Percentiles rank a stretch among this genome's conserved stretches.
Conservation (phyloP, 257 asterid genomes). For the Nicotiana tomentosiformis region DNA sequence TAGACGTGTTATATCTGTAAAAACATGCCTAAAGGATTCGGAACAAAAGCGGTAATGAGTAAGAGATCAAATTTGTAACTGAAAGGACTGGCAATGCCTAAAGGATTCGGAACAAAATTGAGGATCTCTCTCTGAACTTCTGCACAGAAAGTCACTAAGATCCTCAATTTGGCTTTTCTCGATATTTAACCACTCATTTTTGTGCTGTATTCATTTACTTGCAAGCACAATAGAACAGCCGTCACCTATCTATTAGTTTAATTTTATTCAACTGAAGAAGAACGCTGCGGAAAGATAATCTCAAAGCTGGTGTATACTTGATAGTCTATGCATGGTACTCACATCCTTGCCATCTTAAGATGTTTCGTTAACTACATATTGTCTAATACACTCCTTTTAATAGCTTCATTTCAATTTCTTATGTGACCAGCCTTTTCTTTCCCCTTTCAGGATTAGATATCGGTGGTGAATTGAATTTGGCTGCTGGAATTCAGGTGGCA, state of each 20-base stretch:
- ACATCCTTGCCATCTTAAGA: neutral
- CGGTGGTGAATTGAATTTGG: constrained; percentile 87
- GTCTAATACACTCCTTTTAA: neutral
- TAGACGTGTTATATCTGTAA: neutral
- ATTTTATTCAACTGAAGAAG: neutral
- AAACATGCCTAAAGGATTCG: neutral
- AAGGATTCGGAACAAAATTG: neutral
- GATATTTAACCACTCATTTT: neutral
- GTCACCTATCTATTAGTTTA: neutral
- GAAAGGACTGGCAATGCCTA: neutral
- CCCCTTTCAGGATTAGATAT: constrained; percentile 58
- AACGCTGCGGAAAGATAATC: neutral
- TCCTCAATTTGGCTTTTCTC: neutral
- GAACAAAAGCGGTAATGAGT: neutral
- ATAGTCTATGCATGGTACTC: neutral
- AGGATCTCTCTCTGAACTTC: neutral
- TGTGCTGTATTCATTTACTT: neutral
- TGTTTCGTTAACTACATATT: neutral
- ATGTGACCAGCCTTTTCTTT: neutral
- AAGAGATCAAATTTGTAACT: neutral
- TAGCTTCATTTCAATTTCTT: neutral
- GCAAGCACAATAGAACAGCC: neutral
- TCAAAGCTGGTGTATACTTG: neutral
- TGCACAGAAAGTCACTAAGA: neutral
- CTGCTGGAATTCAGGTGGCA: constrained; percentile 97